phyloP scores from a whole-genome alignment of 2,329 filamentous ascomycete genomes.

The Trichoderma brevicompactum region DNA sequence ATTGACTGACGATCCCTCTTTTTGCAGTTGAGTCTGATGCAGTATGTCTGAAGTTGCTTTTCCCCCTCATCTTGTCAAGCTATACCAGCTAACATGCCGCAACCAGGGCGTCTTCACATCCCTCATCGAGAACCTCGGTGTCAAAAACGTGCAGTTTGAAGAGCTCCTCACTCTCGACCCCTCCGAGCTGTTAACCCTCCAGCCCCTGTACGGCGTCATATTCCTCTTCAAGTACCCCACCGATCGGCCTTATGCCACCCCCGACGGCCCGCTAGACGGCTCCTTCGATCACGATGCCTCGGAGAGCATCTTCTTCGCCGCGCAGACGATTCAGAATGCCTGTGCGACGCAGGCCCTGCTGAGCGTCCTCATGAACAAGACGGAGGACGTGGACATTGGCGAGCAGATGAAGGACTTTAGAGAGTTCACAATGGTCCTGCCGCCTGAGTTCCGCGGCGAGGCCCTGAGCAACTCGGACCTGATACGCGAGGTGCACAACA shows the following conservation, averaged over 20 bases:
- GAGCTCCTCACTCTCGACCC: constrained; percentile 90
- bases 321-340: constrained; percentile 97
- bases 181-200: constrained; percentile 69
- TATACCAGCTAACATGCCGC: background rate
- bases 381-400: constrained; percentile 72
- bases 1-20: background rate
- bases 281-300: constrained; percentile 76
- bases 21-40: constrained; percentile 84
- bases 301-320: constrained; percentile 86
- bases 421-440: constrained; percentile 85
- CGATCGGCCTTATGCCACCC: constrained; percentile 63
- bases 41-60: constrained; percentile 53
- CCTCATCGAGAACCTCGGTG: constrained; percentile 87
- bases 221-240: constrained; percentile 98
- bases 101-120: constrained; percentile 91
- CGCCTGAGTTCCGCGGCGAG: constrained; percentile 69
- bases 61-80: background rate
- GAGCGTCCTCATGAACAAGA: constrained; percentile 87
- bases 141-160: constrained; percentile 94
- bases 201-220: constrained; percentile 90
- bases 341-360: constrained; percentile 96
- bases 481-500: constrained; percentile 83
- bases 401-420: constrained; percentile 74
- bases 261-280: constrained; percentile 76
- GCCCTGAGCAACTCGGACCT: constrained; percentile 66